Base-by-base conservation (phyloP, 1,284 basidiomycete species). In the Inonotus obliquus region DNA sequence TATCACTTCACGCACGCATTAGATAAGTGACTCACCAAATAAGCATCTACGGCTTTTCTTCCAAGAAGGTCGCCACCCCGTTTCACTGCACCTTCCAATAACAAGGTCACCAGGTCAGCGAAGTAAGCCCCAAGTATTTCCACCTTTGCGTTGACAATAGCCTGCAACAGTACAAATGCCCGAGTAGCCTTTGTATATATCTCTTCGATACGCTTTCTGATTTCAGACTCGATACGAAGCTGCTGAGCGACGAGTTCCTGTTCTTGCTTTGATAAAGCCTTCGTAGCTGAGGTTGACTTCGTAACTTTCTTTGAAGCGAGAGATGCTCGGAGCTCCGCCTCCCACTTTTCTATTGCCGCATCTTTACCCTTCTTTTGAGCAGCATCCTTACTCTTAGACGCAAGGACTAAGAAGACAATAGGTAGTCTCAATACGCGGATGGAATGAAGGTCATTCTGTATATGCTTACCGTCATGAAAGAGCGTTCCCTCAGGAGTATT, bases 261-360 rank as follows among this genome's bases (percentile, higher is more conserved):
- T 62, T 96, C 92, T 65, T 90, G 86, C 71, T 95, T 97, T 1
- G 90, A 92, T 2, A 97, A 73, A 4, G 81, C 80, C 29, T 68
- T 69, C 4, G 76, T 74, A 1, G 77, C 69, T 1, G 75, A 73
- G 0, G 79, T 73, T 1, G 76, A 74, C 69, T 86, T 77, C 14
- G 38, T 13, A 63, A 75, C 72, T 67, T 79, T 91, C 76, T 96
- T 96, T 64, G 77, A 84, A 6, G 91, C 89, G 0, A 97, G 78
- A 0, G 89, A 86, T 67, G 90, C 89, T 10, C 94, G 84, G n/a
- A 96, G 78, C 65, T 98, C 94, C 32, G 87, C 89, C 66, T 98
- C 96, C 95, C 95, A 98, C 69, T 92, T 89, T 13, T 91, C 87
- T 27, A 95, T 88, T 49, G 92, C 92, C 13, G 90, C 85, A 64